Percentiles rank a stretch among this genome's conserved stretches.
phyloP scores from a whole-genome alignment of 805 yeast genomes.

The Candida krabiensis region DNA sequence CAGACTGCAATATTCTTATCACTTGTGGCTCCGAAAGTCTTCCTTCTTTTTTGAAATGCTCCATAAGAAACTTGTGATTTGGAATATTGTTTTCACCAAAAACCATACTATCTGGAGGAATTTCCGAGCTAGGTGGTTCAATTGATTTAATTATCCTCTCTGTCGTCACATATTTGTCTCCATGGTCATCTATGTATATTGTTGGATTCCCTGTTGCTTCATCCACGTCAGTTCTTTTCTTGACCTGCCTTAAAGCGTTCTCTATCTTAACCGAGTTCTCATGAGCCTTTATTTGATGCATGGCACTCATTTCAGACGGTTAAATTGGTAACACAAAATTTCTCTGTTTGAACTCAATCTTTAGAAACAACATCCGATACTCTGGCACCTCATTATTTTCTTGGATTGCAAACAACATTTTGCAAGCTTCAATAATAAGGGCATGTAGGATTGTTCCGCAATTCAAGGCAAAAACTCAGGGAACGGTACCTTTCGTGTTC shows the following conservation, averaged over 20 bases:
- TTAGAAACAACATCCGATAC: too few species aligned
- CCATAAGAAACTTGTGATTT: constrained; percentile 64
- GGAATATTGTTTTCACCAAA: constrained; percentile 66
- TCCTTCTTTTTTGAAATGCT: constrained; percentile 81
- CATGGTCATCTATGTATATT: constrained; percentile 42
- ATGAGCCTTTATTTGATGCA: constrained; percentile 24
- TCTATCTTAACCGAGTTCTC: constrained; percentile 57
- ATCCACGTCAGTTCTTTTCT: constrained; percentile 14
- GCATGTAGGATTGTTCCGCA: too few species aligned
- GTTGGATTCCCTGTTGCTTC: constrained; percentile 1
- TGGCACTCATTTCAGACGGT: neutral
- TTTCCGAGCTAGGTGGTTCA: constrained; percentile 59
- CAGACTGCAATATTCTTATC: constrained; percentile 58
- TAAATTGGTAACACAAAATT: too few species aligned
- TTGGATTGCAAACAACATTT: too few species aligned
- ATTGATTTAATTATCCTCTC: constrained; percentile 58
- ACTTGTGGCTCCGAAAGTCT: constrained; percentile 72
- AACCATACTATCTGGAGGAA: constrained; percentile 69
- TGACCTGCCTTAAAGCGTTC: constrained; percentile 29
- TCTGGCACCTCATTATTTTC: too few species aligned
- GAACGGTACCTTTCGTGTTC: too few species aligned
- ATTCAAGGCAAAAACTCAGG: too few species aligned
- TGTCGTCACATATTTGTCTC: constrained; percentile 48
- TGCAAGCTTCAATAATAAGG: too few species aligned
- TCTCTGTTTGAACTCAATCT: too few species aligned